Evolutionary conservation across 169 alveolate genomes (phyloP), one percentile per base, ranked within the genome.

Genomic region (Sarcocystis neurona): DNA sequence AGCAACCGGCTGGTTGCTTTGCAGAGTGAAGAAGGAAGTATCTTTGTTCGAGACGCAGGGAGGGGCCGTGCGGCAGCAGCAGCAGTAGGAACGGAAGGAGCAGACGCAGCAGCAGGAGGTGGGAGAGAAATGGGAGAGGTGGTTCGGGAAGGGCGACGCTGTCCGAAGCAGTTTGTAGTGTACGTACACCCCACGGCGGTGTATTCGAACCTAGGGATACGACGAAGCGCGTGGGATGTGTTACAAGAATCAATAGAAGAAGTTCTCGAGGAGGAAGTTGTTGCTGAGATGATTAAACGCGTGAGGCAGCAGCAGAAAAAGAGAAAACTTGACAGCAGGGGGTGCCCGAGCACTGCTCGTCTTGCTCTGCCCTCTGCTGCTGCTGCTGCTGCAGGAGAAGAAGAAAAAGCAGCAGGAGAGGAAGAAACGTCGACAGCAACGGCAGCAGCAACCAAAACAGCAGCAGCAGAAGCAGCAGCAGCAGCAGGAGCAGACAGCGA

Each of bases 161-260:
- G 75, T 53, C 23, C 66, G 66, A 53, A 23, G 30, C 66, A 72
- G 23, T 2, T 39, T 2, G 34, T 72, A 1, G 34, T 72, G 48
- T 82, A 88, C 46, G 91, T 88, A 44, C 86, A 78, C 37, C 91
- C 91, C 1, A 53, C 50, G 79, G 82, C 88, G 74, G 60, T 77
- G 39, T 85, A 60, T 32, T 58, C 66, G 20, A 48, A 88, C 60
- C 77, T 84, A 6, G 91, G 91, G 30, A 46, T 77, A 44, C 91
- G 91, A 30, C 91, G 87, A 50, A 77, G 88, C 32, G 91, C 91
- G 58, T 88, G 91, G 91, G 91, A 88, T 47, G 84, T 85, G 18
- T 75, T 88, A 5, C 79, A 77, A 37, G 46, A 32, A 39, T 60
- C 86, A 8, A 37, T 79, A 15, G 74, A 84, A 56, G 91, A 88